Percentiles rank a stretch among this genome's conserved stretches.
Conservation (phyloP, 306 rosid species). For the Canavalia gladiata region DNA sequence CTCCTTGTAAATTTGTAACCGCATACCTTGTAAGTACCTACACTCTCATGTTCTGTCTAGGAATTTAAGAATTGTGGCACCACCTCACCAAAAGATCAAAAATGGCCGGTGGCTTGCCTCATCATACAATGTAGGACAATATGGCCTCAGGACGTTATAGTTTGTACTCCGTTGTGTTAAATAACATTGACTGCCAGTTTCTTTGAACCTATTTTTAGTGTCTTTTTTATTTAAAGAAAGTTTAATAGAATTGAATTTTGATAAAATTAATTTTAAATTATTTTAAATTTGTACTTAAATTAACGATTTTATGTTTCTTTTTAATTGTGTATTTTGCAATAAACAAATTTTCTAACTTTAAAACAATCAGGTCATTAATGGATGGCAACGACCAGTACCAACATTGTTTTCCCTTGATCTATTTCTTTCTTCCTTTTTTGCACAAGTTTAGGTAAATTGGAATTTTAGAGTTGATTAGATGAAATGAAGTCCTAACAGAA, state of each 20-base stretch:
- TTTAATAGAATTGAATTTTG: no score
- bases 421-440: no score
- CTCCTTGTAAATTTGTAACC: slow-evolving; percentile 56
- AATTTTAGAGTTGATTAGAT: no score
- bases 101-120: slow-evolving; percentile 41
- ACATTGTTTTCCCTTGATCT: no score
- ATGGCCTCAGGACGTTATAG: slow-evolving; percentile 17
- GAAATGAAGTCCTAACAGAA: no score
- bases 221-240: no score
- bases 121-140: slow-evolving; percentile 44
- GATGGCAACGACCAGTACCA: no score
- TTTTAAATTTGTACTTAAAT: no score
- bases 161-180: slow-evolving; percentile 41
- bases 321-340: background rate
- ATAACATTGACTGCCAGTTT: slow-evolving; percentile 25
- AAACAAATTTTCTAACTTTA: no score
- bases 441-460: no score
- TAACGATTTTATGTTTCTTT: background rate
- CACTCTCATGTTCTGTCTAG: slow-evolving; percentile 32
- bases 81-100: slow-evolving; percentile 36
- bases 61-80: slow-evolving; percentile 44
- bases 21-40: slow-evolving; percentile 37
- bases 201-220: background rate
- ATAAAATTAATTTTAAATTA: no score
- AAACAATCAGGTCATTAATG: no score